These are phyloP conservation scores for Cercospora janseana DNA, from an alignment of 2,329 filamentous ascomycete species.

Conservation along the genomic window DNA sequence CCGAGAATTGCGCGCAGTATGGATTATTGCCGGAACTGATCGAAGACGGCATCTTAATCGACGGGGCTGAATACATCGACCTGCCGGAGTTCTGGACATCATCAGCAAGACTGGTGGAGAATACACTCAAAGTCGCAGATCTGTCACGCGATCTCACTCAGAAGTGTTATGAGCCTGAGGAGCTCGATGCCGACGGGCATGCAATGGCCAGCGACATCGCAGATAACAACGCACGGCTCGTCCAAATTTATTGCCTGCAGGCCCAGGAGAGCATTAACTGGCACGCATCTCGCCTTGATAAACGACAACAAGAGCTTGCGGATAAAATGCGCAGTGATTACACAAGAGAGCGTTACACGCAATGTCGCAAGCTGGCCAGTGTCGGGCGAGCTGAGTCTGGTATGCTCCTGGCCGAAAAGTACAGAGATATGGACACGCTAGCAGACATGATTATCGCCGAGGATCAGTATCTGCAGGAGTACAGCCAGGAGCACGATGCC, in stretches of 20 bases:
- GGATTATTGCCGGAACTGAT: constrained; percentile 68
- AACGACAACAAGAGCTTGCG: constrained; percentile 50
- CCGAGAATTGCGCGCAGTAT: constrained; percentile 67
- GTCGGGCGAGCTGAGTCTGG: constrained; percentile 58
- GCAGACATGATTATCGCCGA: constrained; percentile 53
- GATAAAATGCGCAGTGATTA: constrained; percentile 43
- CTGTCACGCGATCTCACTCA: constrained; percentile 44
- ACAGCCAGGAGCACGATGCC: constrained; percentile 28
- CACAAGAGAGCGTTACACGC: constrained; percentile 44
- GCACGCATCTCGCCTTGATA: constrained; percentile 52
- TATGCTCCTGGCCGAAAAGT: constrained; percentile 61
- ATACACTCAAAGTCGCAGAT: constrained; percentile 40
- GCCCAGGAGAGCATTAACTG: constrained; percentile 61
- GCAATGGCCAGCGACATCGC: constrained; percentile 50
- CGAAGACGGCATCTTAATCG: constrained; percentile 44
- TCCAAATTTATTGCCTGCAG: constrained; percentile 58
- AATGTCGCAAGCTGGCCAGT: constrained; percentile 43
- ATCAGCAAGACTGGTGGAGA: constrained; percentile 48
- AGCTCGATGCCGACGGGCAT: constrained; percentile 34
- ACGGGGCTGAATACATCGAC: constrained; percentile 59
- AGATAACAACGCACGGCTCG: constrained; percentile 52
- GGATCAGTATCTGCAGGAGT: constrained; percentile 40
- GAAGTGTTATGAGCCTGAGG: constrained; percentile 41
- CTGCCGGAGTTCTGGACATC: constrained; percentile 87
- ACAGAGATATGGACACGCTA: constrained; percentile 62